These are phyloP conservation scores for Endocalyx cinctus DNA, from an alignment of 2,329 filamentous ascomycete genomes.

Conservation along the genomic window DNA sequence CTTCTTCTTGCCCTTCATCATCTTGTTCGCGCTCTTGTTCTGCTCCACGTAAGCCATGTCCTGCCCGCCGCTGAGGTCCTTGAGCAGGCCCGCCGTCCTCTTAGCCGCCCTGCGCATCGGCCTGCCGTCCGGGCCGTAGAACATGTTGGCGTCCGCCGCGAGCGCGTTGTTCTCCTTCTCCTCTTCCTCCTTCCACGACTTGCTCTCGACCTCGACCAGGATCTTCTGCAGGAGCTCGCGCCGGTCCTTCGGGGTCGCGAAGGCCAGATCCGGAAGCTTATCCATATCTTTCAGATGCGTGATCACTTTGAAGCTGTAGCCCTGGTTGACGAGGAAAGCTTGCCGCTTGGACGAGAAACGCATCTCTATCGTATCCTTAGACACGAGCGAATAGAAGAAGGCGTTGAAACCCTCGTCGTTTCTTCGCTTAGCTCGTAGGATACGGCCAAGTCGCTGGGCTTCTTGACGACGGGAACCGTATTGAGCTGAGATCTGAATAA, in stretches of 20 bases:
- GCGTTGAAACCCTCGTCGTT: conserved; percentile 99
- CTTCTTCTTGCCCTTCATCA: conserved; percentile 61
- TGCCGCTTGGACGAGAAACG: conserved; percentile 95
- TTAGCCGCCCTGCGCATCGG: conserved; percentile 59
- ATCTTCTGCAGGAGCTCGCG: conserved; percentile 86
- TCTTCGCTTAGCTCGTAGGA: conserved; percentile 87
- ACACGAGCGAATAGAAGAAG: conserved; percentile 97
- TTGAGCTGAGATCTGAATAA: conserved; percentile 96
- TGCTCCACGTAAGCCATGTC: conserved; percentile 96
- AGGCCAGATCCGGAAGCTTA: conserved; percentile 73
- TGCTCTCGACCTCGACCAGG: conserved; percentile 78
- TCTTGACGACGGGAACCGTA: conserved; percentile 97
- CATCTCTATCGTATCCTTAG: conserved; percentile 97
- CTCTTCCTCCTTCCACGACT: conserved; percentile 57
- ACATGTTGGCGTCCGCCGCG: conserved; percentile 38
- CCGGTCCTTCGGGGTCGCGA: conserved; percentile 72
- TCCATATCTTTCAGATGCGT: conserved; percentile 92
- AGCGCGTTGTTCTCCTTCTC: too few species aligned
- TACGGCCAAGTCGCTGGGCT: conserved; percentile 87
- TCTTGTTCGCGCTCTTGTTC: conserved; percentile 68
- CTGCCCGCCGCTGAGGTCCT: conserved; percentile 83
- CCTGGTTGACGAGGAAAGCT: conserved; percentile 95
- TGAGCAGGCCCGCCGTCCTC: conserved; percentile 78
- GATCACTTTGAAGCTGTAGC: conserved; percentile 98
- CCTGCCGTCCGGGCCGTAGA: conserved; percentile 29